Base-by-base conservation (phyloP, 257 asterid species). In the Thymus mandschuricus region DNA sequence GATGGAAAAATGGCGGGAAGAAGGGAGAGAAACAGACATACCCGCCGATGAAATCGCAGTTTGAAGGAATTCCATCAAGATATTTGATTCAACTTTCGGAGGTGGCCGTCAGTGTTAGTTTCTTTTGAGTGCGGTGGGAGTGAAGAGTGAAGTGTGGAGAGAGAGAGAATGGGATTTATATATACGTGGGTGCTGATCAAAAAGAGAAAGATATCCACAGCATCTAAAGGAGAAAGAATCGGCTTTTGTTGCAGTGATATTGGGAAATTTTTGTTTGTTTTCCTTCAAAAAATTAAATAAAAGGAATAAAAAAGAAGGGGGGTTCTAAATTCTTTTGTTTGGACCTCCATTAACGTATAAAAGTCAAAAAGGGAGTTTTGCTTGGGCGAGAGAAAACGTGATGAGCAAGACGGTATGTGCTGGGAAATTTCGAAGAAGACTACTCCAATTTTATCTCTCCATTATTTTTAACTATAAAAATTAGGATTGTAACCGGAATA, bases 1-100 rank as follows among this genome's bases (percentile, higher is more conserved):
- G 33, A 63, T 33, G 3, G 79, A 73, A 28, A 63, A 68, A 7
- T 44, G 58, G 81, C 60, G 75, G 77, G 49, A 50, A 34, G 66
- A 57, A 56, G 75, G 60, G 60, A 74, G 50, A 65, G 76, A 65
- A 60, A 51, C 67, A 61, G 74, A 72, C 79, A 77, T 77, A 65
- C 77, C 85, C 78, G 29, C 43, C 51, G 15, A 46, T 38, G 7
- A 38, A 4, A 38, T 38, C 6, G 41, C 1, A 4, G 41, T 38
- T 38, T 38, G 41, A 7, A 38, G 41, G 6, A 34, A 34, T 34
- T 3, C 41, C 41, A 3, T 4, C 21, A 21, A 21, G 21, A 21
- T 21, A 21, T 21, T 21, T 21, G 21, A 21, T 21, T 21, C 21
- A 21, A 21, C 21, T 21, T 21, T 21, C 21, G 21, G 21, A 21